Base-by-base conservation (phyloP, 2,329 filamentous ascomycete species). In the Fusarium goolgardi region DNA sequence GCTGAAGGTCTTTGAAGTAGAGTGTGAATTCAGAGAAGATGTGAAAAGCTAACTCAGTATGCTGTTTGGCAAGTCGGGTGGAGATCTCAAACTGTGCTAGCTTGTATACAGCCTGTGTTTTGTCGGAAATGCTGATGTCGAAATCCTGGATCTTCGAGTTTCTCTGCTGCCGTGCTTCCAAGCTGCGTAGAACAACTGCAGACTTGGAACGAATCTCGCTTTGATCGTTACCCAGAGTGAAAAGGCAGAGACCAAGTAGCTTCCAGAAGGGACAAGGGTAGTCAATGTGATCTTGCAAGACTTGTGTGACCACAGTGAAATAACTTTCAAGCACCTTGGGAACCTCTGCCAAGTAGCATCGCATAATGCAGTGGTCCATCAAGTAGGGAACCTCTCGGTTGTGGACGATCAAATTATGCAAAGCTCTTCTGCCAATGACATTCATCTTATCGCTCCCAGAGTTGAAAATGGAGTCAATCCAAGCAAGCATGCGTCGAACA, bases 91-190 rank as follows among this genome's bases (percentile, higher is more conserved):
- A 98, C 75, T 99, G 96, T 0, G 96, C 96, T 44, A 96, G 84
- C 80, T 99, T 99, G 80, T 98, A 99, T 4, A 99, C 95, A 0
- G 95, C 94, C 70, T 97, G 97, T 0, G 96, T 99, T 80, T 97
- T 98, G 80, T 99, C 96, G 0, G 95, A 96, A 59, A 99, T 96
- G 77, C 94, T 97, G 73, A 99, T 98, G 74, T 99, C 96, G 61
- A 97, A 96, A 77, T 99, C 96, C 76, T 97, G 93, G 9, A 99
- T 89, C 75, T 96, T 96, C 2, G 95, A 97, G 68, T 89, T 96
- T 69, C 92, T 83, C 4, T 80, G 80, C 69, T 96, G 92, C 25
- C 93, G 88, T 69, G 94, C 89, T 78, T 98, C 96, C 2, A 98
- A 82, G 0, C 89, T 89, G 40, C 94, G 88, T 15, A 99, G 83